Base-by-base conservation (phyloP, 23 red algal species). In the Agarophyton chilense region DNA sequence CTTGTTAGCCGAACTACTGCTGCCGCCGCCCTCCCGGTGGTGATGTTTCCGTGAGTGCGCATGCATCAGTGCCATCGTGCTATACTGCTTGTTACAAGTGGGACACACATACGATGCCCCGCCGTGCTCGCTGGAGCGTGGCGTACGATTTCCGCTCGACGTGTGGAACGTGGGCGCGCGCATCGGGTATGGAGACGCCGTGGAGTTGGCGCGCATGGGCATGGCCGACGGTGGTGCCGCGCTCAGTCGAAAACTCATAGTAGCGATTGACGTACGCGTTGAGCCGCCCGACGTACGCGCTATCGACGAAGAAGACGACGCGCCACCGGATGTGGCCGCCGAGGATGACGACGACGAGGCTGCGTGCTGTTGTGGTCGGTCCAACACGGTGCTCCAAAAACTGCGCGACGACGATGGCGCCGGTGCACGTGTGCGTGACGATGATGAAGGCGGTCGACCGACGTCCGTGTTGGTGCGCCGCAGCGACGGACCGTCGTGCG, bases 161-260 rank as follows among this genome's bases (percentile, higher is more conserved):
- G 31, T 1, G 68, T 74, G 68, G n/a, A 74, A 46, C 68, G 68
- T 46, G 2, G 45, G 68, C 68, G 47, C 17, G 40, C 68, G 68
- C 41, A 74, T 0, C 10, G 68, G 68, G 68, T 46, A 74, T 1
- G 18, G 68, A 38, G 68, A 74, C 5, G 60, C 60, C 1, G 68
- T 39, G 1, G 68, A 46, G 68, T 18, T 74, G n/a, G 68, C 33
- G 21, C 68, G 68, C 40, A 29, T 9, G 0, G 68, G n/a, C 10
- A 39, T 28, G n/a, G n/a, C 3, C 24, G 68, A 25, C 56, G 19
- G 6, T 4, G 56, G 26, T 18, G 68, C 68, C 0, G 26, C 68
- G 32, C 68, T 74, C 33, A 74, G 68, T 4, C 68, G 68, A 29
- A 74, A 74, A 21, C 40, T 46, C 68, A 74, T 74, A 21, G 68